Evolutionary conservation across 495 filamentous ascomycete genomes (phyloP).

Genomic region (Letharia columbiana): DNA sequence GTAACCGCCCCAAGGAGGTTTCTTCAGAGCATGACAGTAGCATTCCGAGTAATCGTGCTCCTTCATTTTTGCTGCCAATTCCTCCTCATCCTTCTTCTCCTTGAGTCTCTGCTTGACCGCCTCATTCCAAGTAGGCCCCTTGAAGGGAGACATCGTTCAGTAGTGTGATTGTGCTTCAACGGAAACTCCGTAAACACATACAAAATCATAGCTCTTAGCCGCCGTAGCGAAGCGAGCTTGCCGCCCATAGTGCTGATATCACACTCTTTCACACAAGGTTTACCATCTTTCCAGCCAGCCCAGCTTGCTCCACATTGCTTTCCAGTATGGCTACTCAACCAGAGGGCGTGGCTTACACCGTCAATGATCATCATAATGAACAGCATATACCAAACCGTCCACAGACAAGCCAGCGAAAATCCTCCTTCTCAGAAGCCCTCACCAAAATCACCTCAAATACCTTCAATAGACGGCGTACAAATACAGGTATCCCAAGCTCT

Average conservation of each 20-base stretch:
- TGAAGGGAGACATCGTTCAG: not conserved
- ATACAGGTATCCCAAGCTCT: slow-evolving; percentile 8
- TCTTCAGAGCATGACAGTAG: not conserved
- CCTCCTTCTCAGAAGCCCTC: slow-evolving; percentile 22
- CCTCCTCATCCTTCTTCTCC: not conserved
- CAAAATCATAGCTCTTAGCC: not conserved
- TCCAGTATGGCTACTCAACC: not conserved
- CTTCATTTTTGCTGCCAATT: not conserved
- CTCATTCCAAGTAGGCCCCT: not conserved
- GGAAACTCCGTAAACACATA: not conserved
- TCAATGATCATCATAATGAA: not conserved
- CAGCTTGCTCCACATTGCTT: not conserved
- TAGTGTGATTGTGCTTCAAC: not conserved
- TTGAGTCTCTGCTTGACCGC: not conserved
- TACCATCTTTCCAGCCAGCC: not conserved
- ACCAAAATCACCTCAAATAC: slow-evolving; percentile 20
- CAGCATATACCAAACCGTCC: not conserved
- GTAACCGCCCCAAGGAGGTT: not conserved
- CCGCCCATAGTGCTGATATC: not conserved
- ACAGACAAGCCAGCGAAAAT: slow-evolving; percentile 16
- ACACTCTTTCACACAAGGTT: not conserved
- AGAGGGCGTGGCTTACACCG: not conserved
- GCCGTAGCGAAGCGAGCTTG: not conserved
- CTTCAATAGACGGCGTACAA: slow-evolving; percentile 20
- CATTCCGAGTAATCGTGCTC: slow-evolving; percentile 1